Evolutionary conservation across 1,139 yeast species (phyloP).

Genomic region (Geotrichum klebahnii): DNA sequence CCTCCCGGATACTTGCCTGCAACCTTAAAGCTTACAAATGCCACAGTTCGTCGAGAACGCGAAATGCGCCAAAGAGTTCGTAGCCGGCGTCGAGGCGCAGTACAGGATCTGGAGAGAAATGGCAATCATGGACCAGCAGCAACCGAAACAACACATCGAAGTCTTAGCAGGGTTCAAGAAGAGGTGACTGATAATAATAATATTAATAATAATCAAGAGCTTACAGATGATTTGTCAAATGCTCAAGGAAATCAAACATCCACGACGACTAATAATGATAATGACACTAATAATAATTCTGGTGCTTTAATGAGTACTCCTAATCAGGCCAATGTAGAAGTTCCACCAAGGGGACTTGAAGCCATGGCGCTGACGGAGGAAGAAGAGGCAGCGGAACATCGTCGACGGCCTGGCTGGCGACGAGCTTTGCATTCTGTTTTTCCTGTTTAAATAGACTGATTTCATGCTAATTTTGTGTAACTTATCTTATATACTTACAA

Average conservation of each 20-base stretch:
- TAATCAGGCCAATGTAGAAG: neutral
- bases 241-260: too few relatives aligned
- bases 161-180: too few relatives aligned
- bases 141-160: too few relatives aligned
- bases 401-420: slow-evolving; percentile 4
- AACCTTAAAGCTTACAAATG: slow-evolving; percentile 28
- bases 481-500: too few relatives aligned
- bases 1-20: slow-evolving; percentile 32
- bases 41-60: slow-evolving; percentile 32
- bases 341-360: neutral
- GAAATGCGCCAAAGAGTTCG: slow-evolving; percentile 20
- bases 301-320: neutral
- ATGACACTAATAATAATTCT: neutral
- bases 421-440: slow-evolving; percentile 2
- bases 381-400: neutral
- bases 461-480: too few relatives aligned
- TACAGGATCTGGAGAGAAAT: neutral
- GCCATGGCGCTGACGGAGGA: slow-evolving; percentile 1
- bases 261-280: neutral
- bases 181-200: too few relatives aligned
- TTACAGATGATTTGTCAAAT: too few relatives aligned
- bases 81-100: too few relatives aligned
- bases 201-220: too few relatives aligned
- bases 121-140: neutral
- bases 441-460: neutral